A percentile compares a stretch with the other conserved stretches of the same genome.
Conservation (phyloP, 31 red algal genomes). For the Asparagopsis taxiformis region DNA sequence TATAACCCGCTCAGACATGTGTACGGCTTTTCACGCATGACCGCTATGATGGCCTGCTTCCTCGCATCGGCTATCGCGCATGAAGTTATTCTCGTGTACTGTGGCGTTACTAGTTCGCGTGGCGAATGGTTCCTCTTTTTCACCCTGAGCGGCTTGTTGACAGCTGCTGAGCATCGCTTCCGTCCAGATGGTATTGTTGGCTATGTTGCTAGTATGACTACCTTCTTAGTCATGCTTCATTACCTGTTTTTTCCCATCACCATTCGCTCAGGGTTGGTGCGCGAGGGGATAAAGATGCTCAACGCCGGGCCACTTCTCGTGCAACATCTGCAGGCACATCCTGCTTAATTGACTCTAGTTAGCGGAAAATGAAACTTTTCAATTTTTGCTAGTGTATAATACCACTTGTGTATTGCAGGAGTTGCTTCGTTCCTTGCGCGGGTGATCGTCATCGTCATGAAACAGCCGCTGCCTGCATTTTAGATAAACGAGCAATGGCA, state of each 20-base stretch:
- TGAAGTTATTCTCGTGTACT: conserved; percentile 36
- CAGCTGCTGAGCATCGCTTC: conserved; percentile 13
- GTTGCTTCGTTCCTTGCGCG: too few species aligned
- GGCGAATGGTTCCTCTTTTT: conserved; percentile 48
- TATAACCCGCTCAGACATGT: conserved; percentile 28
- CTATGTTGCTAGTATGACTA: not conserved
- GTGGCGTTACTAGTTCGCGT: conserved; percentile 25
- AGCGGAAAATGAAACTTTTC: too few species aligned
- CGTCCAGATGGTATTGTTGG: not conserved
- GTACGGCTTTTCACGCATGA: conserved; percentile 23
- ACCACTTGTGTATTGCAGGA: too few species aligned
- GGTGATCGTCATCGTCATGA: too few species aligned
- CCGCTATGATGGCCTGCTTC: conserved; percentile 23
- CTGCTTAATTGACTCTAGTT: too few species aligned
- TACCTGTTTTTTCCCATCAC: conserved; percentile 37
- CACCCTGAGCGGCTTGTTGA: conserved; percentile 15
- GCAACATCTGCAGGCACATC: too few species aligned
- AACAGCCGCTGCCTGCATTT: too few species aligned
- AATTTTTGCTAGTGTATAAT: too few species aligned
- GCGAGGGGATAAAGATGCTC: conserved; percentile 15
- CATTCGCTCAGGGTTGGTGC: conserved; percentile 31
- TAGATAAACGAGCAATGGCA: too few species aligned
- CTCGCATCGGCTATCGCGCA: conserved; percentile 24
- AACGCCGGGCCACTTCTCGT: conserved; percentile 13
- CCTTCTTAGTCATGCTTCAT: conserved; percentile 25